These are phyloP conservation scores for Tolypocladium amazonense DNA, from an alignment of 2,329 filamentous ascomycete genomes.

Conservation along the genomic window DNA sequence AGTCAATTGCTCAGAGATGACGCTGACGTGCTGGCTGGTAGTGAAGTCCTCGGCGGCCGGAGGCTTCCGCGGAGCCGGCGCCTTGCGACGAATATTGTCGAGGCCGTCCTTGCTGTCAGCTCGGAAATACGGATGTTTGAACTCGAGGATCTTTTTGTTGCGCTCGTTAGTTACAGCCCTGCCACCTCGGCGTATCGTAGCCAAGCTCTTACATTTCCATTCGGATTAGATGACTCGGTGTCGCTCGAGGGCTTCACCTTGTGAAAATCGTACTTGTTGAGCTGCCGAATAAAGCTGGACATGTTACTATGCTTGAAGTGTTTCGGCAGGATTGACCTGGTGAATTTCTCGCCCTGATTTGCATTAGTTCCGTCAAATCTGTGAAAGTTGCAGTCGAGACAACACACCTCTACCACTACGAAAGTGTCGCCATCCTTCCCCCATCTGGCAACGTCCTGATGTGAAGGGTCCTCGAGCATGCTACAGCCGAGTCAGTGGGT, in stretches of 20 bases:
- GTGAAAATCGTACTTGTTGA: slow-evolving; percentile 98
- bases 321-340: slow-evolving; percentile 90
- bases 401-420: slow-evolving; percentile 80
- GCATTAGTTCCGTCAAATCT: slow-evolving; percentile 3
- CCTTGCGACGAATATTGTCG: slow-evolving; percentile 93
- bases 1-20: slow-evolving; percentile 77
- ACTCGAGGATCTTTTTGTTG: slow-evolving; percentile 53
- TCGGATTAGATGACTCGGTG: slow-evolving; percentile 19
- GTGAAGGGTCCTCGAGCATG: slow-evolving; percentile 92
- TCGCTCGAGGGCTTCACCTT: slow-evolving; percentile 61
- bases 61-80: slow-evolving; percentile 76
- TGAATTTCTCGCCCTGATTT: slow-evolving; percentile 88
- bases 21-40: slow-evolving; percentile 76
- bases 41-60: slow-evolving; percentile 59
- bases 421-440: slow-evolving; percentile 92
- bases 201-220: slow-evolving; percentile 23
- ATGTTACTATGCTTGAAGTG: slow-evolving; percentile 99
- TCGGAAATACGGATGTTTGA: slow-evolving; percentile 94
- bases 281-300: slow-evolving; percentile 87
- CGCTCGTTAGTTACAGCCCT: slow-evolving; percentile 1
- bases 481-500: slow-evolving; percentile 10
- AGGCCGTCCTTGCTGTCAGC: slow-evolving; percentile 92
- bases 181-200: not conserved
- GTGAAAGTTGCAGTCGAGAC: not conserved
- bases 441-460: slow-evolving; percentile 90